Conservation (phyloP, 345 rosid genomes). For the Luvunga scandens region DNA sequence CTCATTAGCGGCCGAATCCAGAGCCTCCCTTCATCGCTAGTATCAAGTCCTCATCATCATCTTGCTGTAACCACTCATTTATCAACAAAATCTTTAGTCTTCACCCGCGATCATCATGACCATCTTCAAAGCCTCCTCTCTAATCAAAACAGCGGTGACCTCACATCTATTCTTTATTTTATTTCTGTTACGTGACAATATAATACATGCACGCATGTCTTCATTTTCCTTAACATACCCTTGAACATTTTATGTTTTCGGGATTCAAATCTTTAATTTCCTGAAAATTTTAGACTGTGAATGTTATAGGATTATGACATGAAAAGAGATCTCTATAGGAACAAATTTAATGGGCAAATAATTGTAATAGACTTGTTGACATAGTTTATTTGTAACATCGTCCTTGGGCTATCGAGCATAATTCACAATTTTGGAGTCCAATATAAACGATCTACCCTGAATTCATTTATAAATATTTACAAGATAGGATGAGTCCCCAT, state of each 20-base stretch:
- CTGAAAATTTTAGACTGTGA: not conserved
- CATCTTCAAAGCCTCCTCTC: constrained; percentile 5
- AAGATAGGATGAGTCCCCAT: too few relatives aligned
- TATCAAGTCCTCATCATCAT: not conserved
- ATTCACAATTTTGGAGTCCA: too few relatives aligned
- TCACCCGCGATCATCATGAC: not conserved
- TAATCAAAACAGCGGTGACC: not conserved
- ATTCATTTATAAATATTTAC: too few relatives aligned
- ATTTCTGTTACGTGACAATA: not conserved
- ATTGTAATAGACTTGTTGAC: not conserved
- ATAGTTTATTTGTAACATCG: too few relatives aligned
- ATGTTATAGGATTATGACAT: not conserved
- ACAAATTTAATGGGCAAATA: not conserved
- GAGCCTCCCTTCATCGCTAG: constrained; percentile 9
- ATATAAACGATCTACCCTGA: too few relatives aligned
- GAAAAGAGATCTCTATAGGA: not conserved
- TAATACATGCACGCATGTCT: not conserved
- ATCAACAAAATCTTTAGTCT: not conserved
- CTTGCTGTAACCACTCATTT: not conserved
- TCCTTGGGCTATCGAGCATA: too few relatives aligned
- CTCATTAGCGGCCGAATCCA: constrained; percentile 35
- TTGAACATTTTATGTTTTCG: not conserved
- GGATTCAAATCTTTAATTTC: not conserved
- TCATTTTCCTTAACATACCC: not conserved
- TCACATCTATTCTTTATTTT: not conserved